Evolutionary conservation across 441 rosid genomes (phyloP), one percentile per base, ranked within the genome.

Genomic region (Gossypium laxum): DNA sequence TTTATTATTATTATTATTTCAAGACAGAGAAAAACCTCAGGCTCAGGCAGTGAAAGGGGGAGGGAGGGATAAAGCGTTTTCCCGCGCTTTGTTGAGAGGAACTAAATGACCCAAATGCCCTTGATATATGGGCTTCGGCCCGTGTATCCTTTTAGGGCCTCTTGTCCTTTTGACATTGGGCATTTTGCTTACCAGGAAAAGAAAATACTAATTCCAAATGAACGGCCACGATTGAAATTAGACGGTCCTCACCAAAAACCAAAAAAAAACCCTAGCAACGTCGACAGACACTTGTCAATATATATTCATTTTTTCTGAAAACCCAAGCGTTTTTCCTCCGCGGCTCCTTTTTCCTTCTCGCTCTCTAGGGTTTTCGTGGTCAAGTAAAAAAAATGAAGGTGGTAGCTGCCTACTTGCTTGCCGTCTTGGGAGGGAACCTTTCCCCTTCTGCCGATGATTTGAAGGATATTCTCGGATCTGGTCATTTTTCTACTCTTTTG

Each of bases 381-480:
- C 28, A 41, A 17, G 26, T 67, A 1, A 30, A 55, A 41, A 15
- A 41, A 28, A 67, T 67, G 71, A 67, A 67, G 71, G 82, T 85
- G 28, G 69, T 82, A 69, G 91, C 88, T 21, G 91, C 95, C 5
- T 92, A 85, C 34, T 81, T 91, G 85, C 88, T 91, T 47, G 96
- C 96, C 38, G 90, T 82, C n/a, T 73, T 91, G 78, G 96, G 98
- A 41, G 98, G 98, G 56, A 91, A 88, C 78, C 17, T 82, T 56
- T 14, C n/a, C 67, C 97, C 97, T 11, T 67, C 93, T 0, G 91
- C 92, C n/a, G 82, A 55, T 2, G 88, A 89, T 47, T 75, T 92
- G 82, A 91, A 89, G 77, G 4, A 71, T 0, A 86, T 92, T 41
- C 90, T 91, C 10, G 92, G 85, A 73, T 80, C 88, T 70, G 93